Conservation (phyloP, 106 monocot species). For the Platanthera zijinensis region DNA sequence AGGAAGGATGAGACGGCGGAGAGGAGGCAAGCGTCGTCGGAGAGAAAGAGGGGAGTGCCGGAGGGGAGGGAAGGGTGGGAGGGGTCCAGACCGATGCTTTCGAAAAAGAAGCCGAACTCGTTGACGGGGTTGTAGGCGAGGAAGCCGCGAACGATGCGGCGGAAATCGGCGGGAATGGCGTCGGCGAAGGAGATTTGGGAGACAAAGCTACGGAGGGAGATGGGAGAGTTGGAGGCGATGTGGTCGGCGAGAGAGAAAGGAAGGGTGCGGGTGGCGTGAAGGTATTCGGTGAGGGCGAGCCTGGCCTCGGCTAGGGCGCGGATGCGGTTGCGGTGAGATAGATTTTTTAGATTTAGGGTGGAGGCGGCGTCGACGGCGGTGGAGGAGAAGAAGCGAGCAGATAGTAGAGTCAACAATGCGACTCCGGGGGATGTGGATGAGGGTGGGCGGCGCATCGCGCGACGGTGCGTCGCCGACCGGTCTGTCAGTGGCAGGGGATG, state of each 20-base stretch:
- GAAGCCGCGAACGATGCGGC: constrained; percentile 41
- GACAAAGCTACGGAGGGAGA: constrained; percentile 43
- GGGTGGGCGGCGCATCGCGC: not conserved
- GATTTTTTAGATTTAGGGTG: constrained; percentile 32
- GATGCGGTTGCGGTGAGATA: constrained; percentile 44
- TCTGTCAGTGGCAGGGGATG: not conserved
- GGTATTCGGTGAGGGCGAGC: constrained; percentile 62
- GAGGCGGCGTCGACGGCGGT: not conserved
- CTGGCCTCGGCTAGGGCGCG: constrained; percentile 40
- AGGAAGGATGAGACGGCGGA: constrained; percentile 38
- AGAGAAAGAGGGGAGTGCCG: constrained; percentile 42
- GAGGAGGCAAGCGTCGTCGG: constrained; percentile 42
- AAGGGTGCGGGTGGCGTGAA: constrained; percentile 67
- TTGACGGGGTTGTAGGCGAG: constrained; percentile 63
- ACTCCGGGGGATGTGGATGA: not conserved
- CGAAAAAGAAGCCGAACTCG: constrained; percentile 88
- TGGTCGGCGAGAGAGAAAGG: constrained; percentile 59
- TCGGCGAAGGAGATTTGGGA: constrained; percentile 27
- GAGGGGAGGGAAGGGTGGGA: not conserved
- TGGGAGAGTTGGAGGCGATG: constrained; percentile 65
- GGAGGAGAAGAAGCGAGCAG: not conserved
- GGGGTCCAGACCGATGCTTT: constrained; percentile 56
- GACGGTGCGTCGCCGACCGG: not conserved
- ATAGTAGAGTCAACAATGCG: not conserved
- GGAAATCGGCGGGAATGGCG: constrained; percentile 21